Conservation (phyloP, 1,139 yeast species). For the Kodamaea sp. region DNA sequence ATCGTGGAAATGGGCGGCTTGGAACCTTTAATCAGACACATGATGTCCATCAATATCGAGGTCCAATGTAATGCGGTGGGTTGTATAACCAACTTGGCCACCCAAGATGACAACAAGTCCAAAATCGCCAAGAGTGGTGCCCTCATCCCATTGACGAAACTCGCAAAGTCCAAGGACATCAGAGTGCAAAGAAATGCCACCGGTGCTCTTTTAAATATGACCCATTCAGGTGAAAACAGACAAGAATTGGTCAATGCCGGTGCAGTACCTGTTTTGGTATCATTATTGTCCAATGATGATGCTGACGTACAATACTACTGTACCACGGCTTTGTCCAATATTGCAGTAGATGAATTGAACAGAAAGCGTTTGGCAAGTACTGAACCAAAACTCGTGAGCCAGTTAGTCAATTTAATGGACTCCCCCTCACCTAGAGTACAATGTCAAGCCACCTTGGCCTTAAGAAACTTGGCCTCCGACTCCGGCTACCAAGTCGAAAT, state of each 20-base stretch:
- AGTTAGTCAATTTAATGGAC: constrained; percentile 88
- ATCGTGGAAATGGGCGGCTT: constrained; percentile 98
- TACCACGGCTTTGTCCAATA: constrained; percentile 94
- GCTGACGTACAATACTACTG: constrained; percentile 98
- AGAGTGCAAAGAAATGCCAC: constrained; percentile 98
- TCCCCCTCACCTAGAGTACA: constrained; percentile 91
- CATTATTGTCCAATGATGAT: constrained; percentile 83
- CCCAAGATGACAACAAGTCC: constrained; percentile 96
- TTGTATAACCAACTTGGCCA: constrained; percentile 95
- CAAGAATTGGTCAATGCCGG: constrained; percentile 97
- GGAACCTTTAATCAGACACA: constrained; percentile 93
- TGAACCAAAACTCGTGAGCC: constrained; percentile 90
- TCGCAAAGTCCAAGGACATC: constrained; percentile 91
- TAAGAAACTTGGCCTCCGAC: constrained; percentile 94
- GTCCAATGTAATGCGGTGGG: constrained; percentile 99
- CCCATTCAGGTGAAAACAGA: constrained; percentile 95
- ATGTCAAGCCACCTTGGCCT: constrained; percentile 96
- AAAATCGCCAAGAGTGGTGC: constrained; percentile 98
- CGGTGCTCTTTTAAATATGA: constrained; percentile 96
- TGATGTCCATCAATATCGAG: constrained; percentile 96
- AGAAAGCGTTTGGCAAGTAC: constrained; percentile 86
- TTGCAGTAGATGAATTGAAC: constrained; percentile 93
- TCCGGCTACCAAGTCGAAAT: constrained; percentile 91
- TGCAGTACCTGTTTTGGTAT: constrained; percentile 93
- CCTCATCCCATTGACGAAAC: constrained; percentile 84